These are phyloP conservation scores for Psilocybe subaeruginosa DNA, from an alignment of 768 basidiomycete genomes.

Conservation along the genomic window DNA sequence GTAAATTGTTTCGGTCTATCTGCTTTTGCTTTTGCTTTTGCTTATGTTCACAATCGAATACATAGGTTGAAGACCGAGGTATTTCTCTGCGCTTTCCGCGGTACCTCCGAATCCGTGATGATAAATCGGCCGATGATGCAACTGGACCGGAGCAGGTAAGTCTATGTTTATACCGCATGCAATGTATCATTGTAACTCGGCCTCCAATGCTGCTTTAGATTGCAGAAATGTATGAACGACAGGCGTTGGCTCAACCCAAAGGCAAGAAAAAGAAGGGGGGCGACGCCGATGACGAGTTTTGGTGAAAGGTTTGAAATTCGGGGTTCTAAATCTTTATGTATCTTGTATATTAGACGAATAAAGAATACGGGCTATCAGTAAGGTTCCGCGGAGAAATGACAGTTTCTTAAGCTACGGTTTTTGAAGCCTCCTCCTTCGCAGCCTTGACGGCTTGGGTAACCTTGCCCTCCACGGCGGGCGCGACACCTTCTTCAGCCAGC, in stretches of 20 bases:
- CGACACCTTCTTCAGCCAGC: constrained; percentile 33
- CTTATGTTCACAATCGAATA: constrained; percentile 2
- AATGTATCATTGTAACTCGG: neutral
- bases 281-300: constrained; percentile 79
- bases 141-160: constrained; percentile 90
- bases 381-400: constrained; percentile 11
- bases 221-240: constrained; percentile 92
- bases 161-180: neutral
- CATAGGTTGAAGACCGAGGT: constrained; percentile 82
- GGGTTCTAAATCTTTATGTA: constrained; percentile 27
- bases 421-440: constrained; percentile 37
- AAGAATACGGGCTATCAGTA: constrained; percentile 13
- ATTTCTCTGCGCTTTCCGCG: constrained; percentile 97
- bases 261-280: constrained; percentile 71
- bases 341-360: constrained; percentile 26
- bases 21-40: neutral
- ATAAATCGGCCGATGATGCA: constrained; percentile 91
- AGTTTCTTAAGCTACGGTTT: constrained; percentile 32
- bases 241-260: constrained; percentile 78
- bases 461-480: constrained; percentile 35
- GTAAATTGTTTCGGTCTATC: constrained; percentile 44
- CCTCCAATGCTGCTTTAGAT: constrained; percentile 47
- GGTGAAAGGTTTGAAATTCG: constrained; percentile 44
- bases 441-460: constrained; percentile 56
- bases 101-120: constrained; percentile 90